Percentiles rank a stretch among this genome's conserved stretches.
These are phyloP conservation scores for Suhomyces bolitotheri DNA, from an alignment of 1,139 yeast species.

Conservation along the genomic window DNA sequence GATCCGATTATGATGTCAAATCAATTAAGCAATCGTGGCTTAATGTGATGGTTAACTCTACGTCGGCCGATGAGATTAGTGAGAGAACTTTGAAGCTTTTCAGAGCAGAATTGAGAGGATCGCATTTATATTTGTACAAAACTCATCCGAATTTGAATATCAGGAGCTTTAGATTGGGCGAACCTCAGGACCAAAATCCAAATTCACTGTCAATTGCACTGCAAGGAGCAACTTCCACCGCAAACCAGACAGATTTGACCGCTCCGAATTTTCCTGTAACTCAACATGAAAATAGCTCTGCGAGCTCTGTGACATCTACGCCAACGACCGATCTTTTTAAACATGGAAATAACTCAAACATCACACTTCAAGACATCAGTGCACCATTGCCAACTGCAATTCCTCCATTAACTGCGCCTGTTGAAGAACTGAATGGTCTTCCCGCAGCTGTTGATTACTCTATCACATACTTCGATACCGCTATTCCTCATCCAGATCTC, in stretches of 20 bases:
- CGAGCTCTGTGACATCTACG: conserved; percentile 10
- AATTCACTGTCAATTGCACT: not conserved
- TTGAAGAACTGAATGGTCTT: conserved; percentile 1
- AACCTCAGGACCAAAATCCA: conserved; percentile 5
- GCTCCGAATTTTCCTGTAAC: conserved; percentile 9
- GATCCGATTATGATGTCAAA: conserved; percentile 37
- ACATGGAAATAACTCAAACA: conserved; percentile 18
- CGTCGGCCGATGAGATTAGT: conserved; percentile 34
- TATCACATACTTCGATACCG: conserved; percentile 33
- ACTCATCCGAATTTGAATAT: conserved; percentile 51
- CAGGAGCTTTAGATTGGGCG: conserved; percentile 39
- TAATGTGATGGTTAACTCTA: conserved; percentile 41
- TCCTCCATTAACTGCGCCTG: conserved; percentile 8
- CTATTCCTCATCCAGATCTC: conserved; percentile 65
- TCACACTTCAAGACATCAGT: conserved; percentile 17
- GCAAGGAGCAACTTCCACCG: not conserved
- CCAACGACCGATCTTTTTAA: conserved; percentile 18
- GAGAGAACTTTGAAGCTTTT: conserved; percentile 47
- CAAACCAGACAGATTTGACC: conserved; percentile 4
- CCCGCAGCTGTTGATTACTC: conserved; percentile 15
- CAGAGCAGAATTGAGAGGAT: conserved; percentile 67
- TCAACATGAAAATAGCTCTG: conserved; percentile 8
- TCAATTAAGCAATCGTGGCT: conserved; percentile 43
- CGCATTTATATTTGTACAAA: conserved; percentile 57
- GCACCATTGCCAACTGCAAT: conserved; percentile 5